Base-by-base conservation (phyloP, 225 moss, liverwort and hornwort genomes). In the Pseudisothecium myosuroides region DNA sequence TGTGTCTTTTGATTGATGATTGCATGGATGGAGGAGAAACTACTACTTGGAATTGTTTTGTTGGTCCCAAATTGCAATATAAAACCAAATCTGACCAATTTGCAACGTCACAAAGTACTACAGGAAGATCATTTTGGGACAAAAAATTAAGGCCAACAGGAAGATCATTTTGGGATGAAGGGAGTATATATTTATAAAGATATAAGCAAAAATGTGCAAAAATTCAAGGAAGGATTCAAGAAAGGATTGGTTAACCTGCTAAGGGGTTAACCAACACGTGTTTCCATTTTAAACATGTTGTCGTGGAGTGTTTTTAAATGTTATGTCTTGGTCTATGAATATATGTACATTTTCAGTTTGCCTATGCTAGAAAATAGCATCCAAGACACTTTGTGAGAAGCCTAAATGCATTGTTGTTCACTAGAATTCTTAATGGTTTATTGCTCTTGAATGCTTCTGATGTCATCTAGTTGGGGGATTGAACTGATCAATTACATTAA, bases 391-490 rank as follows among this genome's bases (percentile, higher is more conserved):
- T 74, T 29, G 29, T 74, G 10, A 17, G 45, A 29, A 28, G 17
- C 17, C 16, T 45, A 29, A 73, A 73, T 45, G 28, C 45, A 29
- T 73, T 17, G 28, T 17, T 73, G 17, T 6, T 28, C 9, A 72
- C 0, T 3, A 72, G 16, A 27, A 72, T 16, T 72, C 28, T 27
- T 43, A 5, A 15, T 6, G 2, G 5, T 16, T 43, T 72, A 9
- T 43, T 43, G 27, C 2, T 28, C 17, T 0, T 0, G 0, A 45
- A 28, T 73, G 45, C 27, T 45, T 16, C 2, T 73, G 45, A 45
- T 26, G 5, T 45, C 17, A 45, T 1, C 1, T 73, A 9, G 17
- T 45, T 73, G 28, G 28, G 10, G 10, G 10, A 10, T 4, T 17
- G 45, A 28, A 45, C 0, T 28, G 6, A 43, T 2, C 16, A 43